These are phyloP conservation scores for Potentilla sterilis DNA, from an alignment of 306 rosid genomes.

Conservation along the genomic window DNA sequence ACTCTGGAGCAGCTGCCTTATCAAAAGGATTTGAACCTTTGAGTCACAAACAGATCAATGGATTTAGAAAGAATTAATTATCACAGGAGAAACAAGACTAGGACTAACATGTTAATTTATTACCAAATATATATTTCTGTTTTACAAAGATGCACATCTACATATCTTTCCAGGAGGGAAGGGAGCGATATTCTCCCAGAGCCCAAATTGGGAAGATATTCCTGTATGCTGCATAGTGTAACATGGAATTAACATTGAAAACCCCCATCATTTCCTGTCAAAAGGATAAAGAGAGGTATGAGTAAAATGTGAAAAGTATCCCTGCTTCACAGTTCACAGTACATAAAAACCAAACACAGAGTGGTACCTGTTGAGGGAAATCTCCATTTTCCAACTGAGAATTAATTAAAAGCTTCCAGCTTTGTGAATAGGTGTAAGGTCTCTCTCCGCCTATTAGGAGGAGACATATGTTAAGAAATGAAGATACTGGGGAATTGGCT, in stretches of 20 bases:
- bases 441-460: constrained; percentile 25
- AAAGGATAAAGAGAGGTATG: constrained; percentile 9
- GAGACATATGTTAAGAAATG: not conserved
- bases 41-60: too few relatives aligned
- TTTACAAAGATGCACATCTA: not conserved
- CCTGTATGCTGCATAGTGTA: constrained; percentile 61
- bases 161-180: constrained; percentile 22
- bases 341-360: not conserved
- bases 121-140: not conserved
- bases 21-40: not conserved
- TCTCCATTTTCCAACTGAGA: constrained; percentile 41
- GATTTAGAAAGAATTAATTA: too few relatives aligned
- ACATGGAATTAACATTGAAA: constrained; percentile 49
- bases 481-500: not conserved
- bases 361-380: constrained; percentile 47
- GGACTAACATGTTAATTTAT: too few relatives aligned
- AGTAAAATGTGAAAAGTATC: not conserved
- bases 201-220: constrained; percentile 66
- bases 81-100: too few relatives aligned
- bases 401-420: constrained; percentile 37
- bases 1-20: not conserved
- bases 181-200: constrained; percentile 57
- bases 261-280: constrained; percentile 33
- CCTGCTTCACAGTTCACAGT: too few relatives aligned
- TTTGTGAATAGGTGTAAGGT: constrained; percentile 35